Evolutionary conservation across 1,139 yeast species (phyloP).

Genomic region (Suhomyces coccinellae): DNA sequence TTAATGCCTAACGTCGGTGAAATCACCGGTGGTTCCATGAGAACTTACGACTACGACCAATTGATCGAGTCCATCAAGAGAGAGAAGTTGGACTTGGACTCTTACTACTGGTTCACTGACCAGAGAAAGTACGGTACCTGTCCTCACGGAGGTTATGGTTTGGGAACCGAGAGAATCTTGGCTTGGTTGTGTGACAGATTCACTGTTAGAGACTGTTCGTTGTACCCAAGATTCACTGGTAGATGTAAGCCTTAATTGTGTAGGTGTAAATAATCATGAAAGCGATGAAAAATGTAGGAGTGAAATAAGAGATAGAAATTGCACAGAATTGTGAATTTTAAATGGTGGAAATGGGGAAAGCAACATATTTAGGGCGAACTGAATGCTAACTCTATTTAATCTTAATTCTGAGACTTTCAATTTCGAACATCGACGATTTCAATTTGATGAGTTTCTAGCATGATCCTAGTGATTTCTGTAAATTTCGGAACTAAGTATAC

Average conservation of each 20-base stretch:
- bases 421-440: too few relatives aligned
- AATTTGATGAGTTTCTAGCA: too few relatives aligned
- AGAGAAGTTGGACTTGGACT: constrained; percentile 76
- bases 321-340: too few relatives aligned
- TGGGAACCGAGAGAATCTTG: constrained; percentile 95
- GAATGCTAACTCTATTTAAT: too few relatives aligned
- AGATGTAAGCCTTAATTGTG: constrained; percentile 81
- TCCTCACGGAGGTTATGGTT: constrained; percentile 99
- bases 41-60: constrained; percentile 82
- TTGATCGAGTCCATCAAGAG: constrained; percentile 87
- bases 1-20: constrained; percentile 99
- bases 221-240: constrained; percentile 97
- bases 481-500: too few relatives aligned
- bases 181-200: constrained; percentile 98
- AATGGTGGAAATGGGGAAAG: too few relatives aligned
- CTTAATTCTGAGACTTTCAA: too few relatives aligned
- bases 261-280: not conserved
- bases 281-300: not conserved
- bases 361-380: too few relatives aligned
- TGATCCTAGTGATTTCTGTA: too few relatives aligned
- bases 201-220: constrained; percentile 96
- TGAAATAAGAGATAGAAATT: not conserved
- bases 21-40: constrained; percentile 98
- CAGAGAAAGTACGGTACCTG: constrained; percentile 96
- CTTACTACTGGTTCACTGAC: constrained; percentile 95